phyloP scores from a whole-genome alignment of 805 yeast genomes.

The Tetrapisispora arboricola region DNA sequence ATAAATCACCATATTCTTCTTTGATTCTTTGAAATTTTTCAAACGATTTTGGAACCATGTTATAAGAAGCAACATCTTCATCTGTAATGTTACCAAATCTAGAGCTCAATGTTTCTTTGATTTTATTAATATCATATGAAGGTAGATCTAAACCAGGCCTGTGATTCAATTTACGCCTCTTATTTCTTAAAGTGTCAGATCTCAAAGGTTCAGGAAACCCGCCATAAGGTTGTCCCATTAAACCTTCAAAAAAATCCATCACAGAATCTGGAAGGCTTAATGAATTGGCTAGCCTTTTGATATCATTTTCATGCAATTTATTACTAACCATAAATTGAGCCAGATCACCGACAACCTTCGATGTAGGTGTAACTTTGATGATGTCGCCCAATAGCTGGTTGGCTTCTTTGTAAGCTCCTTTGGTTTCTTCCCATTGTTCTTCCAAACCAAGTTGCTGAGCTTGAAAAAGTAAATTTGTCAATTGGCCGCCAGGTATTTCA shows the following conservation, averaged over 20 bases:
- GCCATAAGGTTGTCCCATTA: constrained; percentile 97
- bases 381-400: constrained; percentile 85
- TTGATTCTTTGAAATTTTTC: constrained; percentile 67
- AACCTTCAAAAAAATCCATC: constrained; percentile 93
- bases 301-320: constrained; percentile 75
- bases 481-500: constrained; percentile 98
- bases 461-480: constrained; percentile 93
- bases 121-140: constrained; percentile 65
- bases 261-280: constrained; percentile 97
- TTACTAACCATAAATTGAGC: constrained; percentile 98
- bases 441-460: constrained; percentile 98
- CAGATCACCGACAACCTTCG: constrained; percentile 96
- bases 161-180: constrained; percentile 74
- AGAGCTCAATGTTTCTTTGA: constrained; percentile 59
- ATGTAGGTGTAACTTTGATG: constrained; percentile 96
- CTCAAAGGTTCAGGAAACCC: constrained; percentile 99
- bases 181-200: constrained; percentile 75
- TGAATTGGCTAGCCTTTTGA: constrained; percentile 70
- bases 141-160: constrained; percentile 86
- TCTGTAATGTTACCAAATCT: constrained; percentile 74
- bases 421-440: constrained; percentile 88
- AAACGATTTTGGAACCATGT: constrained; percentile 95
- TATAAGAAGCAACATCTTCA: constrained; percentile 83
- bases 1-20: constrained; percentile 79
- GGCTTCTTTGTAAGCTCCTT: constrained; percentile 84